A percentile compares a stretch with the other conserved stretches of the same genome.
These are phyloP conservation scores for Funneliformis geosporum DNA, from an alignment of 192 early-diverging fungal species.

Conservation along the genomic window DNA sequence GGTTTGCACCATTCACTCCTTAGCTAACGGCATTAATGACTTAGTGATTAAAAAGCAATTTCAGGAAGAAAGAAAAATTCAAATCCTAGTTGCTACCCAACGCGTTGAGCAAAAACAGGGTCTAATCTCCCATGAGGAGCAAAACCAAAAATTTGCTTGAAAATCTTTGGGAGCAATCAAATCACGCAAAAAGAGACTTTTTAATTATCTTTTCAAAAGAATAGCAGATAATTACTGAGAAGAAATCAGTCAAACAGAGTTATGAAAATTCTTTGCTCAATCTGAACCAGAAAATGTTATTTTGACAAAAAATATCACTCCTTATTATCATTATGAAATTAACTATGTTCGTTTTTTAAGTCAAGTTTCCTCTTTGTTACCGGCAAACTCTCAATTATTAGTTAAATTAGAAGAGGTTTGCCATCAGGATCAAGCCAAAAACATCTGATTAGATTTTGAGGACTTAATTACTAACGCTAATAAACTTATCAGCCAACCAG, in stretches of 20 bases:
- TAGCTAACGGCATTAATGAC: neutral
- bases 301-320: neutral
- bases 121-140: neutral
- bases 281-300: neutral
- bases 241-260: neutral
- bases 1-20: constrained; percentile 3
- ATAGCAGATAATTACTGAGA: neutral
- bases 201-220: constrained; percentile 1
- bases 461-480: neutral
- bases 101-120: neutral
- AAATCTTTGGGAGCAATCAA: neutral
- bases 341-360: neutral
- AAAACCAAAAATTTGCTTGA: constrained; percentile 1
- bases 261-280: neutral
- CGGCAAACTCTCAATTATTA: neutral
- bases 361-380: neutral
- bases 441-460: constrained; percentile 14
- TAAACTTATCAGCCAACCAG: neutral
- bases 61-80: constrained; percentile 2
- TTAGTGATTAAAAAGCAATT: neutral
- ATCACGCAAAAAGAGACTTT: neutral
- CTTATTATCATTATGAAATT: constrained; percentile 11
- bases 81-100: neutral
- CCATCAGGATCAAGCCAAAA: constrained; percentile 4
- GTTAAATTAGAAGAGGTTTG: neutral